Evolutionary conservation across 192 early-diverging fungal species (phyloP), one percentile per base, ranked within the genome.

Genomic region (Coemansia sp.): DNA sequence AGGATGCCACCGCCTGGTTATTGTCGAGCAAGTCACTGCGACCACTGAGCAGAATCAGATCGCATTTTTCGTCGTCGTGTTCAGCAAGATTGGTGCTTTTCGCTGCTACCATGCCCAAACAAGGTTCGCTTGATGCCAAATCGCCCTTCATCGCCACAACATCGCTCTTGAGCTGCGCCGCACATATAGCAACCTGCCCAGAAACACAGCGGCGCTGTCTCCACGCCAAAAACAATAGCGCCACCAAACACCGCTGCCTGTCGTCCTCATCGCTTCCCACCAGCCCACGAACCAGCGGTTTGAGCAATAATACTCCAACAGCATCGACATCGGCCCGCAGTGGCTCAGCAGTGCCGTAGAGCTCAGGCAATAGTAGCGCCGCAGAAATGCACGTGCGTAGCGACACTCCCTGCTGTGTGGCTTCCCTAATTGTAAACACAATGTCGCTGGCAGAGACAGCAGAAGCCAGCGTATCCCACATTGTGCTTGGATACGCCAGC

Each of bases 141-240:
- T 26, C 38, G 37, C 35, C 53, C 50, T 8, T 46, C 50, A n/a
- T 46, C 53, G 43, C 62, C 23, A 38, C 46, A 28, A 59, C 21
- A 5, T n/a, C 8, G 42, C 21, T 23, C 38, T 62, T 55, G 50
- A 53, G 67, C 60, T 62, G 46, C 24, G 50, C 23, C 9, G 57
- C 34, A 14, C 62, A 60, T 5, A 28, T 9, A 4, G n/a, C 36
- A 0, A 65, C 13, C 9, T 61, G 62, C 16, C n/a, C 28, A 9
- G 26, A 35, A 36, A 74, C 23, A 5, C 48, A 8, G 16, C 31
- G 40, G 2, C 58, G 59, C 35, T 73, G 76, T n/a, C 66, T 13
- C 76, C 70, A 78, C 3, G 62, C 57, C 40, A 78, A 26, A 34
- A 69, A 69, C 62, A 69, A 14, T 2, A 78, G 70, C 38, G 70